Conservation (phyloP, 306 rosid species). For the Sophora flavescens region DNA sequence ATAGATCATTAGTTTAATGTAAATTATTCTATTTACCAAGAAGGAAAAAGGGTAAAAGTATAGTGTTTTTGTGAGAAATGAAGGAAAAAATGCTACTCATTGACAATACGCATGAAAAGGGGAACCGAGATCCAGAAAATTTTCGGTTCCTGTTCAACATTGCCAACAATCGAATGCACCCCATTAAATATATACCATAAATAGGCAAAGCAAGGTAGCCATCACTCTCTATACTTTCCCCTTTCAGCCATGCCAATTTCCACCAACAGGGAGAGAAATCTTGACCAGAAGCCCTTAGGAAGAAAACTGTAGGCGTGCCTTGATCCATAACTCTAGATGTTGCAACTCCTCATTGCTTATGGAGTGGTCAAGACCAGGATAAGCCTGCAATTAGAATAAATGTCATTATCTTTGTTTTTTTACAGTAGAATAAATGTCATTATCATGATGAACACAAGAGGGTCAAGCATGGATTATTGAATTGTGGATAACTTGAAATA, state of each 20-base stretch:
- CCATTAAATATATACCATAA: slow-evolving; percentile 18
- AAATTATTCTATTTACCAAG: background rate
- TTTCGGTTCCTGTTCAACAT: background rate
- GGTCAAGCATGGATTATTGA: background rate
- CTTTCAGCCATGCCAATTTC: slow-evolving; percentile 15
- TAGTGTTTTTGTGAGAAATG: background rate
- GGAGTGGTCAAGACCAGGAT: slow-evolving; percentile 69
- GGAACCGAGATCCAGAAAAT: background rate
- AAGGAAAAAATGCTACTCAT: background rate
- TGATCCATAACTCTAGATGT: slow-evolving; percentile 69
- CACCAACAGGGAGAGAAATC: background rate
- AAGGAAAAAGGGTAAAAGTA: too few relatives aligned
- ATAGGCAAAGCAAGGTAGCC: background rate
- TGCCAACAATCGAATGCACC: background rate
- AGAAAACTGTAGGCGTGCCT: slow-evolving; percentile 59
- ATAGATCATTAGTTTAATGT: slow-evolving; percentile 2
- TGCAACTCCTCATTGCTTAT: slow-evolving; percentile 57
- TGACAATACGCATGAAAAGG: background rate
- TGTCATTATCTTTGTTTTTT: too few relatives aligned
- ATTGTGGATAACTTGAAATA: slow-evolving; percentile 21
- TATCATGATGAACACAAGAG: slow-evolving; percentile 19
- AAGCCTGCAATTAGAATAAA: slow-evolving; percentile 53
- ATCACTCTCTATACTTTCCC: slow-evolving; percentile 1
- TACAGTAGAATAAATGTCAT: slow-evolving; percentile 24
- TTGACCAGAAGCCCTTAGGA: slow-evolving; percentile 46